Base-by-base conservation (phyloP, 306 rosid genomes). In the Fragaria iinumae region DNA sequence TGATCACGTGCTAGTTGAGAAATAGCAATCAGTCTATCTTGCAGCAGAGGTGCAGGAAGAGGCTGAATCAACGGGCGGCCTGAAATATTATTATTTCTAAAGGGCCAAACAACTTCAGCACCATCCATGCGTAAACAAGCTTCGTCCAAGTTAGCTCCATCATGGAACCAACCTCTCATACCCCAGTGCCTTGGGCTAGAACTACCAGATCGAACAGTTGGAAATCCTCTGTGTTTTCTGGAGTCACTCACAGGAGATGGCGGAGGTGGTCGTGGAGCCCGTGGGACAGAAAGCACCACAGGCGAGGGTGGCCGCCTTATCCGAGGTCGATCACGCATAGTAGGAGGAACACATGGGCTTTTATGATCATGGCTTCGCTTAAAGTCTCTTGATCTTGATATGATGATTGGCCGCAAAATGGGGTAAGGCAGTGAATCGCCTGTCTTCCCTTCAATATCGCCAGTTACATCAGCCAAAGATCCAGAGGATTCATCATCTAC, bases 151-250 rank as follows among this genome's bases (percentile, higher is more conserved):
- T 86, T 90, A 87, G 85, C 89, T 77, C 98, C 98, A 79, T 91
- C 98, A 72, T 84, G 96, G 81, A 88, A 88, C 97, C 96, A 93
- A 64, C 98, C 97, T 85, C 93, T 86, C 88, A 93, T 84, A 68
- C 98, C 98, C 98, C 97, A 93, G 72, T 93, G 93, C 84, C 98
- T 90, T 49, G 98, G 98, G 87, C 98, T 93, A 59, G 98, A 93
- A 83, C 98, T 93, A 81, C 98, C 98, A 78, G 98, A 93, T 80
- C 98, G 83, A 86, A 93, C 98, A 11, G 96, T 87, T 64, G 97
- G 92, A 86, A 93, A 90, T 55, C 98, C 97, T 86, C 96, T 88
- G 79, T 91, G 92, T 73, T 93, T 93, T 80, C 93, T 84, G 34
- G 93, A 89, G 74, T 90, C 97, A 84, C 93, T 84, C 80, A 83